phyloP scores from a whole-genome alignment of 768 basidiomycete genomes.

The Lentinula lateritia region DNA sequence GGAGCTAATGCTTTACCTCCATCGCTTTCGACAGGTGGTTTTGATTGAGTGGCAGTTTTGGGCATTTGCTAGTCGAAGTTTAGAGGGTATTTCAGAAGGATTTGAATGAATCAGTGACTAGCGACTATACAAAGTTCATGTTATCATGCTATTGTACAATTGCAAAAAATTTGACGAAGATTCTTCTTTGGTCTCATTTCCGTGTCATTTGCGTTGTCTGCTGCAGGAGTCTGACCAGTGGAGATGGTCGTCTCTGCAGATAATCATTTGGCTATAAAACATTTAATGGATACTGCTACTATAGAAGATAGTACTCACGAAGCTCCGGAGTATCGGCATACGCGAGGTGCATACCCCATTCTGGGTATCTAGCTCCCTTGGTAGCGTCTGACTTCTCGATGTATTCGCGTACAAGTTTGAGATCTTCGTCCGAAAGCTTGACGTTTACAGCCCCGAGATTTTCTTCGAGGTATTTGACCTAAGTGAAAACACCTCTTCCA shows the following conservation, averaged over 20 bases:
- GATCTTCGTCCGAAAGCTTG: slow-evolving; percentile 19
- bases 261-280: neutral
- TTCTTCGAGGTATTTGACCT: slow-evolving; percentile 31
- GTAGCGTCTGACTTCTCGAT: neutral
- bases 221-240: neutral
- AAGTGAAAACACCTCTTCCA: neutral
- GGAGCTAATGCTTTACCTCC: slow-evolving; percentile 45
- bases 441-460: slow-evolving; percentile 27
- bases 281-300: neutral
- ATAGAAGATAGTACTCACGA: neutral
- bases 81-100: too few relatives aligned
- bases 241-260: neutral
- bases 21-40: slow-evolving; percentile 63
- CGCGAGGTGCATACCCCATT: slow-evolving; percentile 1
- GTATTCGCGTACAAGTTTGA: slow-evolving; percentile 21
- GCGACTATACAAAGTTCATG: neutral
- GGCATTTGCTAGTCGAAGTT: too few relatives aligned
- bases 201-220: neutral
- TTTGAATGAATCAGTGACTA: neutral
- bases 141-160: neutral
- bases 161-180: neutral
- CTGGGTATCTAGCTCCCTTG: neutral
- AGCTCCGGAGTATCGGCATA: neutral
- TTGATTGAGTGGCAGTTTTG: neutral
- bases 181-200: neutral